These are phyloP conservation scores for Pleurotus eryngii DNA, from an alignment of 768 basidiomycete species.

Conservation along the genomic window DNA sequence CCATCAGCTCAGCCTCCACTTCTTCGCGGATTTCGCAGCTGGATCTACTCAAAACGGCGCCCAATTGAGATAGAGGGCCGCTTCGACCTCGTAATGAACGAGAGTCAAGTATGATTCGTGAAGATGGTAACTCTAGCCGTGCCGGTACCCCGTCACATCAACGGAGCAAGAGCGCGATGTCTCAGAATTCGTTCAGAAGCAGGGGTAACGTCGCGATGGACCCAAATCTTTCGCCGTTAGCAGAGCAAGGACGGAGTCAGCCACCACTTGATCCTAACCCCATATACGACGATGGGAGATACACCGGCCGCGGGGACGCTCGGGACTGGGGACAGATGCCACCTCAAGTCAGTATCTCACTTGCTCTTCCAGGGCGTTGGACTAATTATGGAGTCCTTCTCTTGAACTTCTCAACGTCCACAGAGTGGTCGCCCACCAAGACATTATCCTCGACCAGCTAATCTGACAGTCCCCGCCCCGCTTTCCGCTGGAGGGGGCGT, in stretches of 20 bases:
- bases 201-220: not conserved
- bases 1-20: slow-evolving; percentile 18
- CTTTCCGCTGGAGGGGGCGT: not conserved
- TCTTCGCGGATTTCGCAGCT: slow-evolving; percentile 35
- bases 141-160: not conserved
- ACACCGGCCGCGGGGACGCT: not conserved
- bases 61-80: not conserved
- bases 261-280: not conserved
- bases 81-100: not conserved
- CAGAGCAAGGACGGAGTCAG: not conserved
- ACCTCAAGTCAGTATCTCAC: not conserved
- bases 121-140: not conserved
- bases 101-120: not conserved
- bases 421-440: slow-evolving; percentile 1
- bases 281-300: not conserved
- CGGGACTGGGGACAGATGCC: not conserved
- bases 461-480: not conserved
- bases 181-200: not conserved
- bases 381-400: too few species aligned
- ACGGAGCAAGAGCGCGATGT: not conserved
- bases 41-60: slow-evolving; percentile 16
- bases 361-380: too few species aligned
- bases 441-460: not conserved
- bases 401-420: too few species aligned
- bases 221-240: not conserved